These are phyloP conservation scores for Glarea lozoyensis DNA, from an alignment of 495 filamentous ascomycete genomes.

Conservation along the genomic window DNA sequence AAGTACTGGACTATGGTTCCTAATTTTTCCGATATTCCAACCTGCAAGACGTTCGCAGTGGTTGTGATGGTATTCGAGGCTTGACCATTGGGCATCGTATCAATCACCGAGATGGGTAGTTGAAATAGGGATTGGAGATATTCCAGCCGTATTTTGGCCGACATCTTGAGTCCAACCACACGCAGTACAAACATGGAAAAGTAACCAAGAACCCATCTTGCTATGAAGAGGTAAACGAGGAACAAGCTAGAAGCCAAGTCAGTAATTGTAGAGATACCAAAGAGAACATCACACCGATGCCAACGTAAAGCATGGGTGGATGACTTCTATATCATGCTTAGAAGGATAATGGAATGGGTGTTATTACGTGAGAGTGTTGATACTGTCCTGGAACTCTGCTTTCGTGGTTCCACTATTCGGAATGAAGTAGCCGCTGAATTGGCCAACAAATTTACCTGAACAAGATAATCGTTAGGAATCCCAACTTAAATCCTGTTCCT, in stretches of 20 bases:
- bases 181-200: slow-evolving; percentile 46
- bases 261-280: not conserved
- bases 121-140: slow-evolving; percentile 33
- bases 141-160: slow-evolving; percentile 40
- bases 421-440: slow-evolving; percentile 26
- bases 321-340: not conserved
- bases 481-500: not conserved
- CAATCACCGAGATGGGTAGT: slow-evolving; percentile 43
- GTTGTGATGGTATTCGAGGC: slow-evolving; percentile 53
- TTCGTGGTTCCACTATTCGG: slow-evolving; percentile 19
- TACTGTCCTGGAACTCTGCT: slow-evolving; percentile 21
- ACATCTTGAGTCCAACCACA: slow-evolving; percentile 44
- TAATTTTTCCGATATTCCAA: slow-evolving; percentile 58
- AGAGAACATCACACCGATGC: not conserved
- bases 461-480: not conserved
- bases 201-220: slow-evolving; percentile 47
- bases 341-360: not conserved
- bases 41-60: slow-evolving; percentile 54
- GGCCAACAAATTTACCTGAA: slow-evolving; percentile 13
- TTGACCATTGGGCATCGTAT: slow-evolving; percentile 43
- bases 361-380: slow-evolving; percentile 24
- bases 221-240: slow-evolving; percentile 55
- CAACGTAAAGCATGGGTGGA: not conserved
- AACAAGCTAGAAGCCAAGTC: slow-evolving; percentile 31
- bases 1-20: slow-evolving; percentile 42